These are phyloP conservation scores for Stagonosporopsis tanaceti DNA, from an alignment of 2,329 filamentous ascomycete species.

Conservation along the genomic window DNA sequence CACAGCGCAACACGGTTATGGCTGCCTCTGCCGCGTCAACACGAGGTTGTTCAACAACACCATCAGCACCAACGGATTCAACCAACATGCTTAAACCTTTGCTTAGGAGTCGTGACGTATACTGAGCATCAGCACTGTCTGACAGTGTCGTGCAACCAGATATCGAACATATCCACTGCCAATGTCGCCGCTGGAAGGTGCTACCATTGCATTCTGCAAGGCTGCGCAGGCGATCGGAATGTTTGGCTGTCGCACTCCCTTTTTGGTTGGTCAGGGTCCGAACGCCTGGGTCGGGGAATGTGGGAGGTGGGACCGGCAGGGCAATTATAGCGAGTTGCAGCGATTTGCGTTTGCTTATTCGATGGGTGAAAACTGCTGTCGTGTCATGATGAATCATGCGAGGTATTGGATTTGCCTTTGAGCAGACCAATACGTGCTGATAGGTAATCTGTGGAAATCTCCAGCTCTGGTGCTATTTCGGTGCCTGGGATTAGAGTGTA, in stretches of 20 bases:
- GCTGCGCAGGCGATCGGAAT: conserved; percentile 15
- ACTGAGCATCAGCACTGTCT: conserved; percentile 4
- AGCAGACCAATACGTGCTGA: conserved; percentile 9
- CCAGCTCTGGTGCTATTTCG: conserved; percentile 13
- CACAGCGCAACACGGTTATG: background rate
- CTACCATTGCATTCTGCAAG: conserved; percentile 10
- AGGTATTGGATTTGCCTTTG: background rate
- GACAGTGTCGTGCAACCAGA: conserved; percentile 4
- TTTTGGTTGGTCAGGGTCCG: conserved; percentile 5
- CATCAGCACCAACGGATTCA: background rate
- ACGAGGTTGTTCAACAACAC: conserved; percentile 1
- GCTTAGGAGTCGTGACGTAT: conserved; percentile 9
- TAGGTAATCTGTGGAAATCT: background rate
- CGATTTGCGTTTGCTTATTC: conserved; percentile 2
- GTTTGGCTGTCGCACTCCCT: conserved; percentile 13
- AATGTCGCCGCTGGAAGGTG: background rate
- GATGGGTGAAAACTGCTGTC: conserved; percentile 2
- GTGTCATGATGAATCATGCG: conserved; percentile 7
- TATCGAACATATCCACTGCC: background rate
- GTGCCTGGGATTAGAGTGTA: conserved; percentile 3
- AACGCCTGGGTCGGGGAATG: conserved; percentile 15
- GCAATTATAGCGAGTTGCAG: conserved; percentile 17
- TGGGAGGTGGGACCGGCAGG: conserved; percentile 15
- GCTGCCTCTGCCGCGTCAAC: conserved; percentile 3
- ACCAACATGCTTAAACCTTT: background rate